Conservation (phyloP, 352 stramenopile species). For the Globisporangium acanthophoron region DNA sequence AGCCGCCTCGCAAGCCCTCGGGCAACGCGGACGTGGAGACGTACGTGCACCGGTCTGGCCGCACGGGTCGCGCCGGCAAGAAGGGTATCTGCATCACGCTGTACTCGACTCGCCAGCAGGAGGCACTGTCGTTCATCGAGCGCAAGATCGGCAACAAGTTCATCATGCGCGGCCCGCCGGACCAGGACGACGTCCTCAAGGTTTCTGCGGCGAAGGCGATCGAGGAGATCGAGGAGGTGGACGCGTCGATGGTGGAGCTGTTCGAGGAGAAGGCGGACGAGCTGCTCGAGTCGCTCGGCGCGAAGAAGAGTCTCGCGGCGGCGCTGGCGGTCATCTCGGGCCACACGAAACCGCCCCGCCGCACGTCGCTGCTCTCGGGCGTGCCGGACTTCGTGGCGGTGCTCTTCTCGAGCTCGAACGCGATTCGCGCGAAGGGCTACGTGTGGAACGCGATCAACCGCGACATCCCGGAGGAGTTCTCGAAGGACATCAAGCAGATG, state of each 20-base stretch:
- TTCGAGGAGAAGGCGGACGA: conserved; percentile 67
- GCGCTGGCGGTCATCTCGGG: conserved; percentile 89
- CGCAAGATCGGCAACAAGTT: conserved; percentile 89
- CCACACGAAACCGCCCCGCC: conserved; percentile 73
- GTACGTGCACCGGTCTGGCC: conserved; percentile 98
- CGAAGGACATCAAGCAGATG: conserved; percentile 87
- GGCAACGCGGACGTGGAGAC: conserved; percentile 93
- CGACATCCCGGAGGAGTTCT: conserved; percentile 68
- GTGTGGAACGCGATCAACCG: conserved; percentile 91
- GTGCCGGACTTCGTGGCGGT: conserved; percentile 89
- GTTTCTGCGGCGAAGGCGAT: conserved; percentile 76
- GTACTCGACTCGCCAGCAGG: conserved; percentile 83
- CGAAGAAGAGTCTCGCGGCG: conserved; percentile 66
- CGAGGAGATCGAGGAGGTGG: conserved; percentile 80
- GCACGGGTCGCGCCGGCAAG: conserved; percentile 94
- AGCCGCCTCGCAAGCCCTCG: conserved; percentile 79
- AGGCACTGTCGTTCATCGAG: conserved; percentile 80
- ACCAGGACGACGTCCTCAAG: conserved; percentile 85
- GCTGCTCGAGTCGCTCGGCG: conserved; percentile 54
- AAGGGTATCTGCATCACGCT: conserved; percentile 97
- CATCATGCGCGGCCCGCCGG: conserved; percentile 76
- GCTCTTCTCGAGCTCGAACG: conserved; percentile 76
- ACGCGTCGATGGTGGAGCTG: conserved; percentile 66
- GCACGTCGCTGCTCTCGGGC: conserved; percentile 86
- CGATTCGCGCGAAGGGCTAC: conserved; percentile 86